Evolutionary conservation across 2,329 filamentous ascomycete genomes (phyloP), one percentile per base, ranked within the genome.

Genomic region (Stagonosporopsis cucurbitacearum): DNA sequence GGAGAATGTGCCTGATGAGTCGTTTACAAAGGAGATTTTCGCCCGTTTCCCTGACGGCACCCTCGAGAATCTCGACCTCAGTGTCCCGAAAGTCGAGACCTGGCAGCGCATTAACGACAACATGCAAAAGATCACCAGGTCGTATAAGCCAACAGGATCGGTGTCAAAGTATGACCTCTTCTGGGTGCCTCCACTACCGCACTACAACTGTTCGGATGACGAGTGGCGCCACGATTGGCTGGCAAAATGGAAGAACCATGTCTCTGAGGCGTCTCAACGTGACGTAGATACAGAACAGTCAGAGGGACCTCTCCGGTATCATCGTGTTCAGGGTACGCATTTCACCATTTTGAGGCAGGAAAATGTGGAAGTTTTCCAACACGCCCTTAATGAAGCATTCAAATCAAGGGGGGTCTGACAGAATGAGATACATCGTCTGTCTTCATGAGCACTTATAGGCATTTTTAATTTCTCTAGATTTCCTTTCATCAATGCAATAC

Each of bases 61-160:
- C 2, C 43, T 57, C 4, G 54, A 57, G 20, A 49, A 39, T 11
- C 47, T 57, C 20, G 54, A 52, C 40, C 49, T 57, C 17, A 52
- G 17, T 2, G 44, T 51, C 6, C 36, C 47, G 5, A 57, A 51
- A 7, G 47, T 57, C 12, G 42, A 52, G 32, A 32, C 47, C 11
- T 57, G 48, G 54, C 48, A 51, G 30, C 54, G 54, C 26, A 52
- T 57, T 37, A 57, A 57, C 19, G 36, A 48, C 7, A 52, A 52
- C 25, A 57, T 52, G 54, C 54, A 52, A 17, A 20, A 30, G 5
- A 57, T 57, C 19, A 51, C 54, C 12, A 48, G 49, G 13, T 43
- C 43, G 0, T 57, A 57, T 19, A 20, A 43, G 1, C 54, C 54
- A 1, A 44, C 11, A 1, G 54, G 54, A 2, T 44, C 36, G 8